Conservation (phyloP, 116 monocot species). For the Dioscorea cayenensis region DNA sequence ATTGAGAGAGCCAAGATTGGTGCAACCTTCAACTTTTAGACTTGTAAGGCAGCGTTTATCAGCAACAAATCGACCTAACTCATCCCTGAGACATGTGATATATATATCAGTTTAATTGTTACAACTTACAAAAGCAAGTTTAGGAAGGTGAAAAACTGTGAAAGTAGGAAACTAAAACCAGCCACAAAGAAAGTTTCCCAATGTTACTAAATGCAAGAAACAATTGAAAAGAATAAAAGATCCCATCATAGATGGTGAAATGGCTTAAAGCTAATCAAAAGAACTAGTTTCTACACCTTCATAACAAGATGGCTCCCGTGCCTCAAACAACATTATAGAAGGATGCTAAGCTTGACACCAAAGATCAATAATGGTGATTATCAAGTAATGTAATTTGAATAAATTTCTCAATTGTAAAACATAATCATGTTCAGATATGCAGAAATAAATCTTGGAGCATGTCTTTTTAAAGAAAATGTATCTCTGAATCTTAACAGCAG, state of each 20-base stretch:
- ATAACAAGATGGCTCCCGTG: too few relatives aligned
- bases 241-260: too few relatives aligned
- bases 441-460: too few relatives aligned
- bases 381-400: too few relatives aligned
- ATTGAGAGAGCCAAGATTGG: constrained; percentile 68
- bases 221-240: not conserved
- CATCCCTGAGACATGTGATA: constrained; percentile 43
- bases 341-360: too few relatives aligned
- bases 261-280: too few relatives aligned
- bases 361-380: too few relatives aligned
- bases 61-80: constrained; percentile 76
- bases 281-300: too few relatives aligned
- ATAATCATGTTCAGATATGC: too few relatives aligned
- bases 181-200: not conserved
- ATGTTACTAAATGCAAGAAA: not conserved
- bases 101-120: not conserved
- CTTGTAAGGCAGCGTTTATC: constrained; percentile 70
- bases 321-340: too few relatives aligned
- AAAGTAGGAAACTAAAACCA: not conserved
- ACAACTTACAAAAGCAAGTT: not conserved
- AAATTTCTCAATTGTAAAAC: too few relatives aligned
- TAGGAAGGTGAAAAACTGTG: too few relatives aligned
- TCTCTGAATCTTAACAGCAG: not conserved
- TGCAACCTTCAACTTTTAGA: constrained; percentile 80
- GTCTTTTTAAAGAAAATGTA: not conserved